Conservation (phyloP, 2,329 filamentous ascomycete species). For the Beauveria sp. region DNA sequence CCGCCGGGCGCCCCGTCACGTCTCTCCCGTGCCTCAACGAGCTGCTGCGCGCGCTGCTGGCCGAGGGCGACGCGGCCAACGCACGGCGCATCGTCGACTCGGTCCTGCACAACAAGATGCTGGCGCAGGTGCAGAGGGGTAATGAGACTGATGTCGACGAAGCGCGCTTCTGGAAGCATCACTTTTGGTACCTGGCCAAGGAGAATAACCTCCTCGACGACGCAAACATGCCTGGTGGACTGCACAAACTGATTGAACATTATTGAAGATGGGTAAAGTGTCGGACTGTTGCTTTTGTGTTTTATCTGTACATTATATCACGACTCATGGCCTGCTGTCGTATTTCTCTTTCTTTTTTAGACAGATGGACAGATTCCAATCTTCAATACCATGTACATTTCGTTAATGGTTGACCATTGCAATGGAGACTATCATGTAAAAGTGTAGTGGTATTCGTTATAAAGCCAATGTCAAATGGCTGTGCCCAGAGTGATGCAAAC, state of each 20-base stretch:
- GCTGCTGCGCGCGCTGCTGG: conserved; percentile 30
- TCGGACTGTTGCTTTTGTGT: not conserved
- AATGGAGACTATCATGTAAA: not conserved
- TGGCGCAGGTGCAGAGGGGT: conserved; percentile 13
- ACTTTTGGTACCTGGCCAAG: conserved; percentile 42
- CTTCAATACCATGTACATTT: conserved; percentile 6
- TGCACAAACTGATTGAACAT: conserved; percentile 9
- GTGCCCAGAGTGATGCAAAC: not conserved
- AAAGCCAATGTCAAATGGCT: not conserved
- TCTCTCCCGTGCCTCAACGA: conserved; percentile 35
- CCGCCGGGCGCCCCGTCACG: conserved; percentile 31
- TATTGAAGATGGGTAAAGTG: not conserved
- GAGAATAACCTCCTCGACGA: conserved; percentile 30
- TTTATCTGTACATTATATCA: not conserved
- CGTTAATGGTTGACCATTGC: not conserved
- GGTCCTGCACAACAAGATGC: conserved; percentile 22
- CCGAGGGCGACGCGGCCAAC: conserved; percentile 17
- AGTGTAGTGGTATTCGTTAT: not conserved
- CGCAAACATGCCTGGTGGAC: conserved; percentile 16
- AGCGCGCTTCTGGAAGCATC: conserved; percentile 37
- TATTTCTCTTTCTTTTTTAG: too few species aligned
- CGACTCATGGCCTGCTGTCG: not conserved
- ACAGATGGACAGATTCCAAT: not conserved
- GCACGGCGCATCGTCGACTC: conserved; percentile 27
- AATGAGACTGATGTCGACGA: conserved; percentile 13